Conservation (phyloP, 768 basidiomycete genomes). For the Leccinellum albellum region DNA sequence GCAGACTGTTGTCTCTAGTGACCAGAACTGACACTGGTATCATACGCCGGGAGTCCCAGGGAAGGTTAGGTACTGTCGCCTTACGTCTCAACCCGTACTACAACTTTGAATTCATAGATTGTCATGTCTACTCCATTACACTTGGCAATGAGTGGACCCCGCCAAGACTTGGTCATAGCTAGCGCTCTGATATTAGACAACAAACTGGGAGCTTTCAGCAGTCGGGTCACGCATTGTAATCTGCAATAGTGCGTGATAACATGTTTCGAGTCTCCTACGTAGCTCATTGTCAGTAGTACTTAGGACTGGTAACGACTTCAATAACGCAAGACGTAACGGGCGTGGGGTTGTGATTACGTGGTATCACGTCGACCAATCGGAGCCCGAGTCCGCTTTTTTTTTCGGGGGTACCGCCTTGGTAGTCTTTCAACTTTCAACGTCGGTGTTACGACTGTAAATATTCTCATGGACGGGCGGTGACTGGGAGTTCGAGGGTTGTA, state of each 20-base stretch:
- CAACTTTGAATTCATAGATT: not conserved
- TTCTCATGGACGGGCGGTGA: not conserved
- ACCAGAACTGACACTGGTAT: constrained; percentile 7
- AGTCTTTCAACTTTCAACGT: not conserved
- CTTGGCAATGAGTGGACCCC: not conserved
- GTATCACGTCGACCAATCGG: constrained; percentile 8
- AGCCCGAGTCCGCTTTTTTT: constrained; percentile 12
- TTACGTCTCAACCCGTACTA: no score
- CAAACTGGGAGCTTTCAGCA: no score
- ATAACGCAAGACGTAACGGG: no score
- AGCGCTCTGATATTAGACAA: no score
- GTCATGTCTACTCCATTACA: not conserved
- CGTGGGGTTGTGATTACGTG: no score
- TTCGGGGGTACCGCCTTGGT: constrained; percentile 14
- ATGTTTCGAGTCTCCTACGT: not conserved
- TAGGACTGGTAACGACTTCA: not conserved
- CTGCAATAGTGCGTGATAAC: constrained; percentile 13
- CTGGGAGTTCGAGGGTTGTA: not conserved
- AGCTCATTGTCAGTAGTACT: constrained; percentile 12
- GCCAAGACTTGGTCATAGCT: not conserved
- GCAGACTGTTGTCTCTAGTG: constrained; percentile 31
- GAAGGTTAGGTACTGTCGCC: constrained; percentile 2
- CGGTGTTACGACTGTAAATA: not conserved
- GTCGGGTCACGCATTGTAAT: not conserved
- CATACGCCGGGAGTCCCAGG: not conserved